A percentile compares a stretch with the other conserved stretches of the same genome.
These are phyloP conservation scores for Paecilomyces sp. DNA, from an alignment of 2,329 filamentous ascomycete genomes.

Conservation along the genomic window DNA sequence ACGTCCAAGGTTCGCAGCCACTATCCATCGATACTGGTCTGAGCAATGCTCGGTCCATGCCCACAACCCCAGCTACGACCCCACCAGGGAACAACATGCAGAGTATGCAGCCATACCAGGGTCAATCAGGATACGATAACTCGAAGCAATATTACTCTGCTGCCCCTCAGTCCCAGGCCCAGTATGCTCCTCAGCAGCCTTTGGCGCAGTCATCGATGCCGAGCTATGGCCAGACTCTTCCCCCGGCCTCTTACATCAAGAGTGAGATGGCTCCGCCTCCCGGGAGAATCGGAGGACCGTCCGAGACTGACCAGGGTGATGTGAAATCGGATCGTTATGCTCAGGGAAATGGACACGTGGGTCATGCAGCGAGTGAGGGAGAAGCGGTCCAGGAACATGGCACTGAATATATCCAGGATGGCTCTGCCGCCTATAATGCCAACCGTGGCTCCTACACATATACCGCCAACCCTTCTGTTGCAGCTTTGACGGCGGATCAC, in stretches of 20 bases:
- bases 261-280: slow-evolving; percentile 83
- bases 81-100: slow-evolving; percentile 72
- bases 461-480: slow-evolving; percentile 57
- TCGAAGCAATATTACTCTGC: slow-evolving; percentile 73
- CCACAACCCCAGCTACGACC: slow-evolving; percentile 83
- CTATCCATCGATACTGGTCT: slow-evolving; percentile 76
- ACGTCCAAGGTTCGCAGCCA: slow-evolving; percentile 58
- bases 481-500: slow-evolving; percentile 63
- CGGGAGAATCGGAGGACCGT: slow-evolving; percentile 50
- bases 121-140: slow-evolving; percentile 66
- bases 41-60: slow-evolving; percentile 76
- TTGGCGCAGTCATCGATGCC: slow-evolving; percentile 60
- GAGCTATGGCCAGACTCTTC: slow-evolving; percentile 51
- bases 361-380: slow-evolving; percentile 53
- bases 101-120: slow-evolving; percentile 70
- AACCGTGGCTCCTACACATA: slow-evolving; percentile 73
- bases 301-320: slow-evolving; percentile 56
- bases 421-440: slow-evolving; percentile 61
- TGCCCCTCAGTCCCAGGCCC: slow-evolving; percentile 56
- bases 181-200: slow-evolving; percentile 59
- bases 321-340: slow-evolving; percentile 63
- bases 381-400: slow-evolving; percentile 64
- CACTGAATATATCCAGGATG: slow-evolving; percentile 80
- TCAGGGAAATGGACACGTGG: slow-evolving; percentile 49
- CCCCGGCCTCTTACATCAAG: slow-evolving; percentile 63